Base-by-base conservation (phyloP, 371 early-diverging fungal genomes). In the Umbelopsis sp. region DNA sequence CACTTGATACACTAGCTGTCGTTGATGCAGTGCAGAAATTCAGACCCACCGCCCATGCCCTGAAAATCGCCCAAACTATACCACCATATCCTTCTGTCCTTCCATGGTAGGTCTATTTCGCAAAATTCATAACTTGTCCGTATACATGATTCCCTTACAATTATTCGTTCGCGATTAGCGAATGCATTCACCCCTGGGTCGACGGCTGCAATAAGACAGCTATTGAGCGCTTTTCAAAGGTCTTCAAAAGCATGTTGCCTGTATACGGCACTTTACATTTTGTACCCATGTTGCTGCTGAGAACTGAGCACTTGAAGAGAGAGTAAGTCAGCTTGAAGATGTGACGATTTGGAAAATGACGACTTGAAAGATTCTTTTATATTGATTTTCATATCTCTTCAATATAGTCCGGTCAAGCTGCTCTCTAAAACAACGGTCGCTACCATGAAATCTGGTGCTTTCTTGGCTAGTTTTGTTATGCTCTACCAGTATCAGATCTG, bases 211-310 rank as follows among this genome's bases (percentile, higher is more conserved):
- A 75, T 22, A 64, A 67, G 37, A 80, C 76, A 9, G 82, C 79
- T 22, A 24, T 84, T 8, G 83, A 84, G 53, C 76, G 82, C 50
- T 86, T 90, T 53, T 48, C 73, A 6, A 77, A 83, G 20, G 90
- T 90, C 5, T 82, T 86, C 41, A 82, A 82, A 64, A 77, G 70
- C 25, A 87, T 89, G 71, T 63, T 85, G 57, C 88, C 92, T 22
- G 88, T 92, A 10, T 91, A 92, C 67, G 86, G 88, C n/a, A 83
- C 90, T 9, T 78, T 92, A 65, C 91, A 91, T 52, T 84, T 91
- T 63, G 90, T 91, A 0, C 91, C 93, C 0, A 78, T 89, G 84
- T 53, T 91, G 11, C 72, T 89, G 16, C 79, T 92, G 45, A 82
- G 86, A 44, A 76, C 77, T 22, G 76, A 84, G 44, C 81, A 81